Evolutionary conservation across 176 grass and related monocot species (phyloP).

Genomic region (Phragmites australis): DNA sequence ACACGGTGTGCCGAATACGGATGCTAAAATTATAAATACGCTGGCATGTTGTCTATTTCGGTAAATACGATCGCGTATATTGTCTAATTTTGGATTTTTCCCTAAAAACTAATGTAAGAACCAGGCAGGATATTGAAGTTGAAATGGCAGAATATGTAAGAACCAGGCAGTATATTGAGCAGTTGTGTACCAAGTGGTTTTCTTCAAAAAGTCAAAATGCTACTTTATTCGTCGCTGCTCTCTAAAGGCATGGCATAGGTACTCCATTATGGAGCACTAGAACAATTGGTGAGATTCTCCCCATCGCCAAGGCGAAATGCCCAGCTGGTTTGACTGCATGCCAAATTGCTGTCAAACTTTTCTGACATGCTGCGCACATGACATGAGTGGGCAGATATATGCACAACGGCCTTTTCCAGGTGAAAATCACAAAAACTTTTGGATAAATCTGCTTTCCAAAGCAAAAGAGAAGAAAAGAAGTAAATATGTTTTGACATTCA

Average conservation of each 20-base stretch:
- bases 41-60: too few species aligned
- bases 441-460: conserved; percentile 40
- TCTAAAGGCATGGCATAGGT: conserved; percentile 34
- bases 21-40: too few species aligned
- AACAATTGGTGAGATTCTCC: conserved; percentile 35
- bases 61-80: too few species aligned
- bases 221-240: conserved; percentile 25
- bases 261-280: conserved; percentile 41
- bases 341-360: conserved; percentile 42
- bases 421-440: conserved; percentile 44
- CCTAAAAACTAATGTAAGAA: too few species aligned
- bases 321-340: conserved; percentile 46
- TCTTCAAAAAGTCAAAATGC: conserved; percentile 24
- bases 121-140: neutral
- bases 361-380: conserved; percentile 36
- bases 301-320: conserved; percentile 32
- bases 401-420: conserved; percentile 16
- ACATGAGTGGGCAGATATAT: conserved; percentile 43
- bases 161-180: conserved; percentile 4
- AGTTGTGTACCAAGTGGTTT: conserved; percentile 18
- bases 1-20: too few species aligned
- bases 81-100: too few species aligned
- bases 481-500: conserved; percentile 42
- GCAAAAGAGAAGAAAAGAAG: conserved; percentile 30
- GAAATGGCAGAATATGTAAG: conserved; percentile 33